Conservation (phyloP, 148 eudicot species). For the Beta vulgaris region DNA sequence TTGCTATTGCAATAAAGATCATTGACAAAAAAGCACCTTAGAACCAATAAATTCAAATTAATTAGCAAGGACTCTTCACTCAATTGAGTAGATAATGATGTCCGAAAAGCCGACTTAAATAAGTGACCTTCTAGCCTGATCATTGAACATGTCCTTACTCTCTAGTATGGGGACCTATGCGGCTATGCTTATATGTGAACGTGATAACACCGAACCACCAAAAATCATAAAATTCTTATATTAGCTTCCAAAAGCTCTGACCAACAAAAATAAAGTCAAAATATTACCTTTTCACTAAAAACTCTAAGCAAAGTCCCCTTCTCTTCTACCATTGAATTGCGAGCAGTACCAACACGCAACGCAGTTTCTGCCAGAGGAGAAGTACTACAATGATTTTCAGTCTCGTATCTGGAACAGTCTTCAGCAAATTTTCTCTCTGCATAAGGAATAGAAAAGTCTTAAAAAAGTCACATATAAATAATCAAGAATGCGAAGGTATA, state of each 20-base stretch:
- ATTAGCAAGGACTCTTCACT: background rate
- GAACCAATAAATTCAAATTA: background rate
- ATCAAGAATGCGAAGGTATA: background rate
- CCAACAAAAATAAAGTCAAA: background rate
- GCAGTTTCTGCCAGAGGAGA: constrained; percentile 60
- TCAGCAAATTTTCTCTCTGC: constrained; percentile 70
- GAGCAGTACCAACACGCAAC: constrained; percentile 52
- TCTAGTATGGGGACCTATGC: background rate
- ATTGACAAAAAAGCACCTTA: background rate
- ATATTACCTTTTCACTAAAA: constrained; percentile 54
- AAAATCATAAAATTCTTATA: background rate
- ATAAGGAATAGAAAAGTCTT: constrained; percentile 17
- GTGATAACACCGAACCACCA: too few relatives aligned
- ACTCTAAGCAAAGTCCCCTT: constrained; percentile 56
- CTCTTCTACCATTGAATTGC: constrained; percentile 53
- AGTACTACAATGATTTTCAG: constrained; percentile 46
- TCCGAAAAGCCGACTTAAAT: background rate
- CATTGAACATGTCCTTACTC: too few relatives aligned
- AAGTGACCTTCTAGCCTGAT: background rate
- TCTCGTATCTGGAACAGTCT: constrained; percentile 68
- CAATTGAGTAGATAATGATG: background rate
- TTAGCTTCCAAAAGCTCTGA: background rate
- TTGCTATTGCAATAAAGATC: too few relatives aligned
- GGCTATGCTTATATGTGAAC: background rate
- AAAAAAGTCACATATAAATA: constrained; percentile 5